Percentiles rank a stretch among this genome's conserved stretches.
Evolutionary conservation across 176 grass and related monocot genomes (phyloP).

Genomic region (Lolium perenne): DNA sequence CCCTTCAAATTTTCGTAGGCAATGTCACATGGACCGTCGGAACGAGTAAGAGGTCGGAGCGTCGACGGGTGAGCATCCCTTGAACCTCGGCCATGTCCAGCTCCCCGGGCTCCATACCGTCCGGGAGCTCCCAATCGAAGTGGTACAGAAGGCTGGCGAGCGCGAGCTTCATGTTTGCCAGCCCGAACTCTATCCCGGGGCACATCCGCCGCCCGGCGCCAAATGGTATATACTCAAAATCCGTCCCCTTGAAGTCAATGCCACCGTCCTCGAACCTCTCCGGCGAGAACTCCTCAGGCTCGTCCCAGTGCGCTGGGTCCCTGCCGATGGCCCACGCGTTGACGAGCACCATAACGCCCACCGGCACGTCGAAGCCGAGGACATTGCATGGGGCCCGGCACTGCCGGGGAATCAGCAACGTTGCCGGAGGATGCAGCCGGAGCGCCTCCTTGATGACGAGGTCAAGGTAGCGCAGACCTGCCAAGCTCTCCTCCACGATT

Average conservation of each 20-base stretch:
- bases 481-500: background rate
- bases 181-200: constrained; percentile 25
- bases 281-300: constrained; percentile 16
- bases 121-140: constrained; percentile 29
- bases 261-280: constrained; percentile 12
- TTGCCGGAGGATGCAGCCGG: constrained; percentile 24
- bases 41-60: background rate
- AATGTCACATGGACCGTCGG: background rate
- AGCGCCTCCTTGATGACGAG: constrained; percentile 49
- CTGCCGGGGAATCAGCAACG: constrained; percentile 28
- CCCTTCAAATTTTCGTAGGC: background rate
- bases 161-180: constrained; percentile 10
- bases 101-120: background rate
- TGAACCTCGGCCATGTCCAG: constrained; percentile 26
- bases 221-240: constrained; percentile 47
- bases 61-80: background rate
- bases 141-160: constrained; percentile 21
- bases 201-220: constrained; percentile 39
- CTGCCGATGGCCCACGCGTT: constrained; percentile 52
- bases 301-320: constrained; percentile 22
- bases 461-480: constrained; percentile 12
- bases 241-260: constrained; percentile 22
- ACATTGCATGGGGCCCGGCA: constrained; percentile 15
- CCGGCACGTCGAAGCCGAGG: constrained; percentile 45
- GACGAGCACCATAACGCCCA: constrained; percentile 5